Evolutionary conservation across 2,329 filamentous ascomycete genomes (phyloP), one percentile per base, ranked within the genome.

Genomic region (Huntiella bhutanensis): DNA sequence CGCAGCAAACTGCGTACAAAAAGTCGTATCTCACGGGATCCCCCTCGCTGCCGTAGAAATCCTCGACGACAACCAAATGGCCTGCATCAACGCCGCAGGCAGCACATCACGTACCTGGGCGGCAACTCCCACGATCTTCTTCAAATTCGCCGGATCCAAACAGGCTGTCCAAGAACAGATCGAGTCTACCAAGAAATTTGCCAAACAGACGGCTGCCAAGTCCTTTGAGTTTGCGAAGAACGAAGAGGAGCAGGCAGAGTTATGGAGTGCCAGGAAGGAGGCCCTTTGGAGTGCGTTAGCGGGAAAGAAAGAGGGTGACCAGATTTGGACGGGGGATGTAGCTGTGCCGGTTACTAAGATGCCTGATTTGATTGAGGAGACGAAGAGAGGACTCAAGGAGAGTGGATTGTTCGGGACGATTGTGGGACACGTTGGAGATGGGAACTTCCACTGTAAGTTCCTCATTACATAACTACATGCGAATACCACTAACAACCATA

Each of bases 21-120:
- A 71, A 46, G 84, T 94, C 8, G 86, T 95, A 4, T 75, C 75
- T 39, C 73, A 80, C 45, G 86, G 85, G 19, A 73, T 94, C 8
- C 83, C 82, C 28, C 78, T 95, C 37, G 86, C 87, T 1, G 87
- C 87, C n/a, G 77, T 95, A 38, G 87, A 95, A 64, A 81, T 95
- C 49, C 68, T 95, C 22, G 87, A 95, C 62, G 86, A 93, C 58
- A 80, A 86, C 48, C 86, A 93, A 65, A 95, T 95, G 73, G 66
- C 64, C 54, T 72, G 70, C 58, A 75, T 79, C 62, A 77, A 79
- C 62, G 65, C 71, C 22, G 73, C 77, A 1, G 78, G 79, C 19
- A 70, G 67, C 57, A 86, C 82, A 1, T 66, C 68, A 33, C 73
- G 77, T 50, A 62, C 61, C 6, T 88, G 82, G 82, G 67, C 68